These are phyloP conservation scores for Pseudotsuga menziesii DNA, from an alignment of 75 land plant species.

Conservation along the genomic window DNA sequence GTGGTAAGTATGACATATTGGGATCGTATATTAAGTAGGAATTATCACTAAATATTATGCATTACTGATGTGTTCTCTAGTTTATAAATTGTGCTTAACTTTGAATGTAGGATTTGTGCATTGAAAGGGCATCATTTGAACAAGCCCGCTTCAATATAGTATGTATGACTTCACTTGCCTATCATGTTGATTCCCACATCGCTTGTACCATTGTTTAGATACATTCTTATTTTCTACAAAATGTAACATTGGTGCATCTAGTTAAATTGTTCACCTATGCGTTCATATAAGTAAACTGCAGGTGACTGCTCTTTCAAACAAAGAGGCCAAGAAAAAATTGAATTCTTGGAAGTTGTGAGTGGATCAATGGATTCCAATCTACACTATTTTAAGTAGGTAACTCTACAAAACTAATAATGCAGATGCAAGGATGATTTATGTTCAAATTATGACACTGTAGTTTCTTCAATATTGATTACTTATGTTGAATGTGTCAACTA, in stretches of 20 bases:
- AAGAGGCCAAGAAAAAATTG: conserved; percentile 54
- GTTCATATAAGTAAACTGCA: conserved; percentile 12
- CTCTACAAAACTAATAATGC: not conserved
- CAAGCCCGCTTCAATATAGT: conserved; percentile 93
- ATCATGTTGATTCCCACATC: not conserved
- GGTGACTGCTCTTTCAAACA: conserved; percentile 74
- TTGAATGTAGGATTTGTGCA: conserved; percentile 68
- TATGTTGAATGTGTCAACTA: not conserved
- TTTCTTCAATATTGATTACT: not conserved
- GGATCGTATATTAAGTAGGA: too few species aligned
- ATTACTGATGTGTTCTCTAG: too few species aligned
- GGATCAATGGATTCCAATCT: conserved; percentile 61
- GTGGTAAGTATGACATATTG: too few species aligned
- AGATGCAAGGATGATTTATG: not conserved
- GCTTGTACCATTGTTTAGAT: conserved; percentile 1
- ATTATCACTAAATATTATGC: too few species aligned
- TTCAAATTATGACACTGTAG: not conserved
- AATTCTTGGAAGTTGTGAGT: conserved; percentile 56
- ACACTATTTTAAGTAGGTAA: conserved; percentile 59
- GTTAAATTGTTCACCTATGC: not conserved
- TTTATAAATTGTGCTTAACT: too few species aligned
- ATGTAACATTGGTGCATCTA: not conserved
- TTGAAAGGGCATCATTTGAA: conserved; percentile 85
- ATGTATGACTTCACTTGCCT: conserved; percentile 24
- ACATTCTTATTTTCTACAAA: not conserved